These are phyloP conservation scores for Debaryomyces psychrophilus DNA, from an alignment of 1,139 yeast genomes.

Conservation along the genomic window DNA sequence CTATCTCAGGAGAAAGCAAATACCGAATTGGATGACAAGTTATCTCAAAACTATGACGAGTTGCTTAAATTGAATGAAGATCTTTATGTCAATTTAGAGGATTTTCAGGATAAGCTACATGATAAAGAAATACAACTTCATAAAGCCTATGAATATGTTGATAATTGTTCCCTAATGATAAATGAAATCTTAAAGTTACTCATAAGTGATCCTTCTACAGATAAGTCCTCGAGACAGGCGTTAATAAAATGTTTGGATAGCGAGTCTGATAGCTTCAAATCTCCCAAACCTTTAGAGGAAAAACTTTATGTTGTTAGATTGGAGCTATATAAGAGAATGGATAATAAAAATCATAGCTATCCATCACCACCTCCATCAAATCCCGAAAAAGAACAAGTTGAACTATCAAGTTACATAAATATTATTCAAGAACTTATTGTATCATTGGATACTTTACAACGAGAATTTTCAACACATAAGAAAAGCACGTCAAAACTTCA, in stretches of 20 bases:
- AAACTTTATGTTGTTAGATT: slow-evolving; percentile 30
- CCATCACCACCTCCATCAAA: slow-evolving; percentile 23
- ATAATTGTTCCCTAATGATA: slow-evolving; percentile 21
- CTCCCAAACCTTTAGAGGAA: slow-evolving; percentile 23
- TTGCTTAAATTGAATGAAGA: slow-evolving; percentile 42
- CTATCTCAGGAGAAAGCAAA: slow-evolving; percentile 5
- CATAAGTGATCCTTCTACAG: slow-evolving; percentile 25
- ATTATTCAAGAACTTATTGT: slow-evolving; percentile 24
- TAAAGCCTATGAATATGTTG: slow-evolving; percentile 20
- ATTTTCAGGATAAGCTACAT: slow-evolving; percentile 34
- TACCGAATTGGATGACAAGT: slow-evolving; percentile 12
- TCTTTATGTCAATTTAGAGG: slow-evolving; percentile 39
- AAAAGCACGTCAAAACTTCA: slow-evolving; percentile 26
- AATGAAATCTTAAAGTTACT: slow-evolving; percentile 29
- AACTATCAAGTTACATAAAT: slow-evolving; percentile 20
- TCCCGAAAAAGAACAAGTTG: slow-evolving; percentile 17
- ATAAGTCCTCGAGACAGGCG: slow-evolving; percentile 22
- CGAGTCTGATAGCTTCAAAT: slow-evolving; percentile 10
- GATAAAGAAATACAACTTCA: slow-evolving; percentile 28
- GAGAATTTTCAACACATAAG: slow-evolving; percentile 27
- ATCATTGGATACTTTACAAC: slow-evolving; percentile 26
- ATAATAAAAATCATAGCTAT: slow-evolving; percentile 8
- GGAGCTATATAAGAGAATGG: slow-evolving; percentile 24
- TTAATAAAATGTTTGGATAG: slow-evolving; percentile 23
- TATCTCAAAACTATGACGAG: slow-evolving; percentile 39